A percentile compares a stretch with the other conserved stretches of the same genome.
phyloP scores from a whole-genome alignment of 1,139 yeast species.

The Candida mesenterica region DNA sequence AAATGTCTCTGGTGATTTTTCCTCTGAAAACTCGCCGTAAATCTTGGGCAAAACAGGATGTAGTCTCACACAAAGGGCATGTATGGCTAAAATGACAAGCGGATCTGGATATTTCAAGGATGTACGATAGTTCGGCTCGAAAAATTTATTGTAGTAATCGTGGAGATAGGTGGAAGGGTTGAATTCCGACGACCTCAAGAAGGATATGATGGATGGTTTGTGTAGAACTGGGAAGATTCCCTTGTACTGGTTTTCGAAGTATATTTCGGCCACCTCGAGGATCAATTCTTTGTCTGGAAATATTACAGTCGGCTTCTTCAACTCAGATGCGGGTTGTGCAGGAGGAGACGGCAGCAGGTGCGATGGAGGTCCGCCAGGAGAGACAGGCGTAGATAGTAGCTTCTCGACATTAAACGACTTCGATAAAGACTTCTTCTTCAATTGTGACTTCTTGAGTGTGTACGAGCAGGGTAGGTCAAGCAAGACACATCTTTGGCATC shows the following conservation, averaged over 20 bases:
- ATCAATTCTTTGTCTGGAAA: constrained; percentile 27
- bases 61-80: constrained; percentile 35
- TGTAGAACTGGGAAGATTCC: constrained; percentile 35
- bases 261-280: constrained; percentile 27
- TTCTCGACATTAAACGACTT: neutral
- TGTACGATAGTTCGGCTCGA: constrained; percentile 14
- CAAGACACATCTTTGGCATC: constrained; percentile 23
- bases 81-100: constrained; percentile 28
- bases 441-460: constrained; percentile 23
- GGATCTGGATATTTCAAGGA: constrained; percentile 29
- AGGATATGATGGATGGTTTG: constrained; percentile 28
- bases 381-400: neutral
- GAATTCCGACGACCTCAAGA: constrained; percentile 25
- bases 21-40: constrained; percentile 32
- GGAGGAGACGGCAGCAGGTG: neutral
- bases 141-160: constrained; percentile 18
- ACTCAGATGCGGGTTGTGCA: neutral
- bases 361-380: neutral
- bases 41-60: constrained; percentile 27
- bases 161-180: constrained; percentile 27
- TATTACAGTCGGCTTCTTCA: constrained; percentile 9
- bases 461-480: constrained; percentile 22
- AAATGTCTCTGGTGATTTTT: constrained; percentile 23
- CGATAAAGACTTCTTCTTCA: constrained; percentile 9
- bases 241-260: constrained; percentile 33